phyloP scores from a whole-genome alignment of 2,329 filamentous ascomycete species.

The Volutella citrinella region DNA sequence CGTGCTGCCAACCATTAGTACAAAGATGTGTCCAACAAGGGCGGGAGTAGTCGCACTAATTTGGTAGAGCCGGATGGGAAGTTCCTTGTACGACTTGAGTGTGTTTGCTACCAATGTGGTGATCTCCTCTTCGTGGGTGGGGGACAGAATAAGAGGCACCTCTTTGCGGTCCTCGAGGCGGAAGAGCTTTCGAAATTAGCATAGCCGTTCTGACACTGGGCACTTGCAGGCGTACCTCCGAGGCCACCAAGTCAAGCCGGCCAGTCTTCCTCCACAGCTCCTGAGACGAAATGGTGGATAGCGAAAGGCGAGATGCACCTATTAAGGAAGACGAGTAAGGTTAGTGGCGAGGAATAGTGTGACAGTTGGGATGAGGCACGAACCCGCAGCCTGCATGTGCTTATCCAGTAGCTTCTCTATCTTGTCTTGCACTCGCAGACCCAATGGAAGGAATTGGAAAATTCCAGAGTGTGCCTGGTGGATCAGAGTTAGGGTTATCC shows the following conservation, averaged over 20 bases:
- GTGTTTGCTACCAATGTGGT: constrained; percentile 73
- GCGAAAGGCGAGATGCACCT: constrained; percentile 75
- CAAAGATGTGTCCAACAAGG: too few relatives aligned
- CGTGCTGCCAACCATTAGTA: constrained; percentile 67
- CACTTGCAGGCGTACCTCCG: constrained; percentile 56
- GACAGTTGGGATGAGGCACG: too few relatives aligned
- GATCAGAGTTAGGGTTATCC: constrained; percentile 5
- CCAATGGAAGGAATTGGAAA: constrained; percentile 88
- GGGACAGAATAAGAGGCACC: constrained; percentile 71
- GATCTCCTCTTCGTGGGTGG: constrained; percentile 97
- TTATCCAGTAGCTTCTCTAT: constrained; percentile 82
- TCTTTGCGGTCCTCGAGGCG: constrained; percentile 77
- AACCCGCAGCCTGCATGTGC: constrained; percentile 77
- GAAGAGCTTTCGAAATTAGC: constrained; percentile 62
- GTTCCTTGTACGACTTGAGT: constrained; percentile 77
- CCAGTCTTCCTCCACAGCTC: constrained; percentile 80
- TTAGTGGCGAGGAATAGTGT: background rate
- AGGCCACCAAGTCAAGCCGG: constrained; percentile 67
- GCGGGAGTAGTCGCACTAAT: constrained; percentile 58
- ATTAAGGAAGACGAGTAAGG: constrained; percentile 14
- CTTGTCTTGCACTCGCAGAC: constrained; percentile 83
- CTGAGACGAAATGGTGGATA: constrained; percentile 85
- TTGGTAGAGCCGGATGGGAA: constrained; percentile 87
- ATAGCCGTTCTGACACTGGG: background rate
- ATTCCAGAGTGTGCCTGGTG: constrained; percentile 77